A percentile compares a stretch with the other conserved stretches of the same genome.
Evolutionary conservation across 2,329 filamentous ascomycete genomes (phyloP).

Genomic region (Sporothrix humicola): DNA sequence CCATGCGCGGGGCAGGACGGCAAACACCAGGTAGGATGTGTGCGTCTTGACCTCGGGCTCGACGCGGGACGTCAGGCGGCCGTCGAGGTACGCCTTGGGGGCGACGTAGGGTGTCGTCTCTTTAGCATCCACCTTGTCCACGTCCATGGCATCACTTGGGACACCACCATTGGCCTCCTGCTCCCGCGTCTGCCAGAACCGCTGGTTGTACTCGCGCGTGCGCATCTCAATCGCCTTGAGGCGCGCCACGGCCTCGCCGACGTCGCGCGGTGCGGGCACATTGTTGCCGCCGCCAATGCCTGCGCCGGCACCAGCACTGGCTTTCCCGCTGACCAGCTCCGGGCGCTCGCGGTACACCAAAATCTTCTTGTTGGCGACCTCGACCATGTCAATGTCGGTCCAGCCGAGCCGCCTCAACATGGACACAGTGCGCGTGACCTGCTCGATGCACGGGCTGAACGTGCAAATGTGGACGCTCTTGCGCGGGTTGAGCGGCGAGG

Average conservation of each 20-base stretch:
- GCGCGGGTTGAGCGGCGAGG: slow-evolving; percentile 71
- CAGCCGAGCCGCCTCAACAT: slow-evolving; percentile 81
- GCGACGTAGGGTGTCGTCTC: slow-evolving; percentile 34
- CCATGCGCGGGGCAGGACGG: slow-evolving; percentile 86
- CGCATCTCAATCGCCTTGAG: slow-evolving; percentile 75
- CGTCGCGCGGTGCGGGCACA: slow-evolving; percentile 67
- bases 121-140: slow-evolving; percentile 38
- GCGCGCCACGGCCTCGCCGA: slow-evolving; percentile 77
- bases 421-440: slow-evolving; percentile 85
- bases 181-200: slow-evolving; percentile 35
- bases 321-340: slow-evolving; percentile 65
- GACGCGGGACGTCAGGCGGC: slow-evolving; percentile 76
- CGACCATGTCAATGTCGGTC: slow-evolving; percentile 93
- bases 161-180: neutral
- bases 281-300: slow-evolving; percentile 48
- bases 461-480: slow-evolving; percentile 82
- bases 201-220: slow-evolving; percentile 62
- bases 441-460: slow-evolving; percentile 96
- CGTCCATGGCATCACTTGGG: slow-evolving; percentile 35
- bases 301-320: slow-evolving; percentile 62
- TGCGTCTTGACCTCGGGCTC: slow-evolving; percentile 93
- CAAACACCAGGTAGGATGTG: slow-evolving; percentile 96
- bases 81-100: slow-evolving; percentile 71
- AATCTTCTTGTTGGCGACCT: slow-evolving; percentile 78
- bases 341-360: slow-evolving; percentile 83